These are phyloP conservation scores for Arachnopeziza araneosa DNA, from an alignment of 2,329 filamentous ascomycete species.

Conservation along the genomic window DNA sequence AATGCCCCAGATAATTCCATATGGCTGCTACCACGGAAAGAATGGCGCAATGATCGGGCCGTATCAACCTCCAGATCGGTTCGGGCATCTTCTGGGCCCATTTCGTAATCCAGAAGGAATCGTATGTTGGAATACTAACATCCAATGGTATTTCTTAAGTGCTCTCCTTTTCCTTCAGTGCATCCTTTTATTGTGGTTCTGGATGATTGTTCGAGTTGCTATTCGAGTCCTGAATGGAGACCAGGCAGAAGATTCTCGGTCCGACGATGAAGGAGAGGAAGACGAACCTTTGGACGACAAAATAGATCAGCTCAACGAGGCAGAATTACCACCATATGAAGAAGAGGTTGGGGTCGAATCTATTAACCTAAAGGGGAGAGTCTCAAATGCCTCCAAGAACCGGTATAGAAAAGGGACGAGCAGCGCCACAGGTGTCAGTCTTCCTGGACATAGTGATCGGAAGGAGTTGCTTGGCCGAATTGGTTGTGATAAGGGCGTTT, in stretches of 20 bases:
- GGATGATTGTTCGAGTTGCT: constrained; percentile 80
- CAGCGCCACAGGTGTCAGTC: constrained; percentile 28
- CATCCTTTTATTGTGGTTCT: constrained; percentile 83
- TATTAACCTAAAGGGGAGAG: constrained; percentile 54
- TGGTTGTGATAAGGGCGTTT: constrained; percentile 32
- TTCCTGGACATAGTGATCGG: constrained; percentile 29
- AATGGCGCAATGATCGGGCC: constrained; percentile 51
- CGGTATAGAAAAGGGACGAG: constrained; percentile 26
- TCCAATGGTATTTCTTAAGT: constrained; percentile 72
- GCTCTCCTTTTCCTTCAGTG: constrained; percentile 73
- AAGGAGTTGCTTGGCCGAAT: constrained; percentile 32
- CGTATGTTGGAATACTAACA: constrained; percentile 71
- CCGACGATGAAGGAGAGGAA: constrained; percentile 75
- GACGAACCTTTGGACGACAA: constrained; percentile 44
- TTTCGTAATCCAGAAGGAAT: constrained; percentile 65
- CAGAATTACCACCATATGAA: constrained; percentile 47
- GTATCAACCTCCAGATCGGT: constrained; percentile 43
- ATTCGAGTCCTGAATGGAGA: constrained; percentile 71
- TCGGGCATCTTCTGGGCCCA: constrained; percentile 64
- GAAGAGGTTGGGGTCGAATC: constrained; percentile 71
- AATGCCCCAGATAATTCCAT: constrained; percentile 53
- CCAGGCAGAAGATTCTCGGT: constrained; percentile 78
- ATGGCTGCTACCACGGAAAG: constrained; percentile 65
- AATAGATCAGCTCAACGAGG: constrained; percentile 7
- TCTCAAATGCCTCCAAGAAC: constrained; percentile 15